phyloP scores from a whole-genome alignment of 768 basidiomycete species.

The Suillus occidentalis region DNA sequence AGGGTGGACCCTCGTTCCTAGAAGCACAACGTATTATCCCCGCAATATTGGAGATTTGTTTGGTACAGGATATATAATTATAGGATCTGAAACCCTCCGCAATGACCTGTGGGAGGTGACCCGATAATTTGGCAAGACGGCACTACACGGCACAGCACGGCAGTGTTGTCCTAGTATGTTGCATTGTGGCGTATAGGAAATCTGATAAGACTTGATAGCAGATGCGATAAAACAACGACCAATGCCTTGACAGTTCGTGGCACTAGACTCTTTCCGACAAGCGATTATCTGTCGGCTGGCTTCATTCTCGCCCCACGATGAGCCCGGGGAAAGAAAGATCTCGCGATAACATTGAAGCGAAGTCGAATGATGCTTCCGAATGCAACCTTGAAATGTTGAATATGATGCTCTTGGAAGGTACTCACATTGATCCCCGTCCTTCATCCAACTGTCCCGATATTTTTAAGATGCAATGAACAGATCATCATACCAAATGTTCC shows the following conservation, averaged over 20 bases:
- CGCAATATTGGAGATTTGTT: conserved; percentile 75
- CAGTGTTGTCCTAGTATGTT: neutral
- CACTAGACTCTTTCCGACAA: neutral
- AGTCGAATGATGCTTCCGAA: neutral
- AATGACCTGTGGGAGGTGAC: conserved; percentile 94
- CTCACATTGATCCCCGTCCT: neutral
- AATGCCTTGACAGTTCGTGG: conserved; percentile 78
- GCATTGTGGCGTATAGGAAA: neutral
- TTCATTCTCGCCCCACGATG: neutral
- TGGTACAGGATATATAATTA: neutral
- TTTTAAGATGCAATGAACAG: neutral
- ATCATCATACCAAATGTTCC: neutral
- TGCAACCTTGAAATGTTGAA: neutral
- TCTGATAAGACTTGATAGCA: neutral
- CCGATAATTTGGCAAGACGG: neutral
- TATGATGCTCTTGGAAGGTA: neutral
- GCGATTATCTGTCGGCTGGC: neutral
- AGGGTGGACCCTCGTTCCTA: conserved; percentile 89
- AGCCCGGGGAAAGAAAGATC: neutral
- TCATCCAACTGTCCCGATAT: neutral
- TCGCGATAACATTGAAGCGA: neutral
- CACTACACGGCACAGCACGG: neutral
- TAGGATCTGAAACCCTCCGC: conserved; percentile 90
- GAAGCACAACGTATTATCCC: conserved; percentile 95
- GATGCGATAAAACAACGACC: neutral